Conservation (phyloP, 2,329 filamentous ascomycete species). For the Sclerotinia spermophila region DNA sequence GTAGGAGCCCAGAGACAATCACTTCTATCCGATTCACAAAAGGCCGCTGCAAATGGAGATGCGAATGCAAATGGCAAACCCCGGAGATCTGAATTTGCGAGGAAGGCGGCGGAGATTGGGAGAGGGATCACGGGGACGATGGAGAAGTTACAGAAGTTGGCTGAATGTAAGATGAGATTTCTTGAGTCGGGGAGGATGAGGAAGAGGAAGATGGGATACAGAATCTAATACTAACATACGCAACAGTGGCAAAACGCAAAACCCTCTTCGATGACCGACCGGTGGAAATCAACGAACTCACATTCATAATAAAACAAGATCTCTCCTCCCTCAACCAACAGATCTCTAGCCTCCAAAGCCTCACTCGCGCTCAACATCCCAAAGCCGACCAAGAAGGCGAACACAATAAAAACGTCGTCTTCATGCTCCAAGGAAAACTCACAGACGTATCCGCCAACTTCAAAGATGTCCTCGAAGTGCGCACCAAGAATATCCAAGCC, state of each 20-base stretch:
- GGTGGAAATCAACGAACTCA: slow-evolving; percentile 94
- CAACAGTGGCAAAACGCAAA: slow-evolving; percentile 82
- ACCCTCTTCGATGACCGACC: slow-evolving; percentile 96
- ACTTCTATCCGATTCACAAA: slow-evolving; percentile 71
- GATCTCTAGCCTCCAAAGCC: slow-evolving; percentile 75
- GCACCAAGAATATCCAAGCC: slow-evolving; percentile 97
- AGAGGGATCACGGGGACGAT: slow-evolving; percentile 88
- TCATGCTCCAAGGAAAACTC: slow-evolving; percentile 84
- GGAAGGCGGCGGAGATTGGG: slow-evolving; percentile 86
- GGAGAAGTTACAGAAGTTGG: slow-evolving; percentile 90
- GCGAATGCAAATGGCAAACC: slow-evolving; percentile 44
- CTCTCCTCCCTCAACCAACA: slow-evolving; percentile 81
- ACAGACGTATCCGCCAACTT: slow-evolving; percentile 93
- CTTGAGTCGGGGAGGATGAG: not conserved
- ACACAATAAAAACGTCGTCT: slow-evolving; percentile 96
- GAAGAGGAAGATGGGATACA: not conserved
- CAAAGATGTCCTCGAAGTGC: slow-evolving; percentile 93
- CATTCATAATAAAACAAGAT: slow-evolving; percentile 97
- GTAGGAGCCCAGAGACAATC: slow-evolving; percentile 75
- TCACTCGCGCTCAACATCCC: slow-evolving; percentile 75
- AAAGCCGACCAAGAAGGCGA: slow-evolving; percentile 77
- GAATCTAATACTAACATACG: not conserved
- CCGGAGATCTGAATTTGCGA: slow-evolving; percentile 86
- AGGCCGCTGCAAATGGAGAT: slow-evolving; percentile 56
- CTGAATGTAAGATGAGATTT: slow-evolving; percentile 59